phyloP scores from a whole-genome alignment of 2,329 filamentous ascomycete genomes.

The Fusarium sp. region DNA sequence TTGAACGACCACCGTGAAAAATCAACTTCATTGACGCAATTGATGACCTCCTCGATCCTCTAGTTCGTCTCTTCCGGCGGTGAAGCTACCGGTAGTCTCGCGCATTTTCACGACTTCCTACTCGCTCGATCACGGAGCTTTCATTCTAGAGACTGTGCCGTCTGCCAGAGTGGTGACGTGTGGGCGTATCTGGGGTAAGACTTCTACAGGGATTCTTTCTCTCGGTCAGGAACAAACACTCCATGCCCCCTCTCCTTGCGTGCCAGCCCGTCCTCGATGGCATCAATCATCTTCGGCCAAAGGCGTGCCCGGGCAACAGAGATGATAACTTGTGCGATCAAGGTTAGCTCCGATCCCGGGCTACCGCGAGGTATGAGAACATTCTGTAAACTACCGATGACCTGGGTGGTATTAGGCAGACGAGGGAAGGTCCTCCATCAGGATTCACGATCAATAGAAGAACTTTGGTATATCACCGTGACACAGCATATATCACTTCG shows the following conservation, averaged over 20 bases:
- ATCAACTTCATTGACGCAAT: slow-evolving; percentile 36
- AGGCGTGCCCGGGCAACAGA: background rate
- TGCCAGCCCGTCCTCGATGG: background rate
- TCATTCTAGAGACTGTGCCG: background rate
- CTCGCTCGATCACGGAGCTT: background rate
- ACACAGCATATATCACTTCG: background rate
- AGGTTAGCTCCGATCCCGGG: background rate
- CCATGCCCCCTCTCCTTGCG: background rate
- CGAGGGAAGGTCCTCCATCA: background rate
- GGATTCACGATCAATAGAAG: background rate
- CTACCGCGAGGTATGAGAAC: background rate
- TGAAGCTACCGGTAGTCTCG: background rate
- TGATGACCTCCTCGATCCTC: slow-evolving; percentile 7
- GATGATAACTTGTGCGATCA: slow-evolving; percentile 5
- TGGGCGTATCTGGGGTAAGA: slow-evolving; percentile 6
- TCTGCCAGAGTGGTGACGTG: slow-evolving; percentile 19
- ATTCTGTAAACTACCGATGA: background rate
- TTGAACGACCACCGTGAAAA: background rate
- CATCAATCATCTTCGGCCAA: background rate
- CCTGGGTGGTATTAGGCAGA: background rate
- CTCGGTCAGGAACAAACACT: slow-evolving; percentile 1
- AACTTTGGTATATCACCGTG: background rate
- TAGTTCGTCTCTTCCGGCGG: background rate
- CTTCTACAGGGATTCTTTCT: slow-evolving; percentile 2
- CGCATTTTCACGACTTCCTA: slow-evolving; percentile 6